Conservation (phyloP, 2,329 filamentous ascomycete genomes). For the Aspergillus arachidicola region DNA sequence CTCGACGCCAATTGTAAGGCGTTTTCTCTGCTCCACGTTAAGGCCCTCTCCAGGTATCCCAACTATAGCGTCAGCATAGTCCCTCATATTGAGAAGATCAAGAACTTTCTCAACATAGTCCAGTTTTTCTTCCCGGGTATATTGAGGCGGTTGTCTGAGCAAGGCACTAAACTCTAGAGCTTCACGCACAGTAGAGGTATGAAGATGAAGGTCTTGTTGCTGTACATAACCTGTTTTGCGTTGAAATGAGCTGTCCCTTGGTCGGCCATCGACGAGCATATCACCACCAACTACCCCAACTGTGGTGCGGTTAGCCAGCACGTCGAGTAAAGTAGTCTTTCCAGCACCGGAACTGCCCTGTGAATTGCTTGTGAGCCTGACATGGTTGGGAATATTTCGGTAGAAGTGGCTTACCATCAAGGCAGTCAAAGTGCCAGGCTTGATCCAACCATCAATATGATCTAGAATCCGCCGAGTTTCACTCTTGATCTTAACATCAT, state of each 20-base stretch:
- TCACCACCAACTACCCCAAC: slow-evolving; percentile 66
- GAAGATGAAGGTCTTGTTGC: slow-evolving; percentile 74
- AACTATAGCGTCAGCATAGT: slow-evolving; percentile 85
- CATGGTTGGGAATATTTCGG: neutral
- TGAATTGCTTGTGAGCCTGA: neutral
- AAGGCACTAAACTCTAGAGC: slow-evolving; percentile 80
- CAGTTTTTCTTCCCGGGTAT: slow-evolving; percentile 72
- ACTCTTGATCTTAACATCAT: slow-evolving; percentile 74
- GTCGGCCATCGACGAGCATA: slow-evolving; percentile 64
- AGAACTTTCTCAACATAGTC: slow-evolving; percentile 76
- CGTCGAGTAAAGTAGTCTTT: slow-evolving; percentile 62
- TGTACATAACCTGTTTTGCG: slow-evolving; percentile 66
- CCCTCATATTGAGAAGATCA: slow-evolving; percentile 81
- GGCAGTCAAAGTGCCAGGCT: slow-evolving; percentile 55
- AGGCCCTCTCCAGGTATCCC: slow-evolving; percentile 78
- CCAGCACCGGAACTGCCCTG: slow-evolving; percentile 61
- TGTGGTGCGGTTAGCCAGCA: slow-evolving; percentile 57
- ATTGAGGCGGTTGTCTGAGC: slow-evolving; percentile 75
- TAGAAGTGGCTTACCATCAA: slow-evolving; percentile 48
- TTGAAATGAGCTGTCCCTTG: slow-evolving; percentile 58
- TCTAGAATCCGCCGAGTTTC: slow-evolving; percentile 64
- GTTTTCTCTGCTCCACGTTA: slow-evolving; percentile 64
- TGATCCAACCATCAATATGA: slow-evolving; percentile 54
- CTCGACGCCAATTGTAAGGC: slow-evolving; percentile 90
- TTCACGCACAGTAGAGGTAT: slow-evolving; percentile 82